phyloP scores from a whole-genome alignment of 2,329 filamentous ascomycete species.

The Thermothelomyces thermophilus region DNA sequence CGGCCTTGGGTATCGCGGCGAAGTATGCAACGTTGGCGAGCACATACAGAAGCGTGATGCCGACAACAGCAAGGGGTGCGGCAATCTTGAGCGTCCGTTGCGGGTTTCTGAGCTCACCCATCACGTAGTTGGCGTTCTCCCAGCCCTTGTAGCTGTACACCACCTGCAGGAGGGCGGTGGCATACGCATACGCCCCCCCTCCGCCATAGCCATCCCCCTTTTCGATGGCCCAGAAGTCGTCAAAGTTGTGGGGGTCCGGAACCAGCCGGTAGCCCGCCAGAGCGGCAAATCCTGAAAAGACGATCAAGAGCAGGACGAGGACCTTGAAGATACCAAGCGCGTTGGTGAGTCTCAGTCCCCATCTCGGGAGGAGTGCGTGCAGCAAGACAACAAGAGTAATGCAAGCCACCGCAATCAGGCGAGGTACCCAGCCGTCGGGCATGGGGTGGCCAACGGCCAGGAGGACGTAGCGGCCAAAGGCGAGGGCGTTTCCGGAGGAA shows the following conservation, averaged over 20 bases:
- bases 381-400: slow-evolving; percentile 48
- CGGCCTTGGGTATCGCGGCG: slow-evolving; percentile 52
- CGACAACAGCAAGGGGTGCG: slow-evolving; percentile 51
- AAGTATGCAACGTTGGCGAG: slow-evolving; percentile 62
- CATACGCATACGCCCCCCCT: slow-evolving; percentile 39
- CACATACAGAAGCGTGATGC: slow-evolving; percentile 54
- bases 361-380: slow-evolving; percentile 47
- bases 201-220: slow-evolving; percentile 24
- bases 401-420: slow-evolving; percentile 48
- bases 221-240: slow-evolving; percentile 45
- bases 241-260: slow-evolving; percentile 50
- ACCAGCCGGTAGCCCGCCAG: slow-evolving; percentile 40
- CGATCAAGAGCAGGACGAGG: slow-evolving; percentile 51
- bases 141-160: slow-evolving; percentile 52
- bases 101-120: slow-evolving; percentile 39
- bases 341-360: slow-evolving; percentile 54
- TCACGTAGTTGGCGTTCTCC: slow-evolving; percentile 58
- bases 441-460: slow-evolving; percentile 34
- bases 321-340: slow-evolving; percentile 56
- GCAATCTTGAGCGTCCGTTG: slow-evolving; percentile 43
- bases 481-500: slow-evolving; percentile 52
- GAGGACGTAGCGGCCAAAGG: slow-evolving; percentile 51
- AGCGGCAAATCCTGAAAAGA: slow-evolving; percentile 54
- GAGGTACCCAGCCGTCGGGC: slow-evolving; percentile 49
- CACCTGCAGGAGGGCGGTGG: slow-evolving; percentile 51